These are phyloP conservation scores for Cynara cardunculus DNA, from an alignment of 129 eudicot genomes.

Conservation along the genomic window DNA sequence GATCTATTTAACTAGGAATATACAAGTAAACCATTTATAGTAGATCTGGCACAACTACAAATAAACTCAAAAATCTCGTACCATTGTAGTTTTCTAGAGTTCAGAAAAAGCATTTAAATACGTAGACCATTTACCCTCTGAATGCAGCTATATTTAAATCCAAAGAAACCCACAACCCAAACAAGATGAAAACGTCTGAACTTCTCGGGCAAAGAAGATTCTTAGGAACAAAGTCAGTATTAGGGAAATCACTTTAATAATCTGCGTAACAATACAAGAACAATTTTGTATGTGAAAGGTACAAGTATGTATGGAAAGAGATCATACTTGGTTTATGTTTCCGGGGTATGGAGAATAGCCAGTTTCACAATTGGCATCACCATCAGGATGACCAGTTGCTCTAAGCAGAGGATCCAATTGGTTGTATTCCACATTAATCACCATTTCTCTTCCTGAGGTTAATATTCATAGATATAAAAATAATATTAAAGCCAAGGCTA, in stretches of 20 bases:
- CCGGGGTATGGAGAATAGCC: slow-evolving; percentile 99
- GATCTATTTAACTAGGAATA: neutral
- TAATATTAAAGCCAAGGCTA: neutral
- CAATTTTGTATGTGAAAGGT: neutral
- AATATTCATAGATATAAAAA: neutral
- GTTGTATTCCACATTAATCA: slow-evolving; percentile 97
- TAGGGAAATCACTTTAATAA: neutral
- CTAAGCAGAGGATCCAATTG: slow-evolving; percentile 97
- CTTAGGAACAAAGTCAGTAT: neutral
- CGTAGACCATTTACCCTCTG: neutral
- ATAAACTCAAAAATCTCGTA: neutral
- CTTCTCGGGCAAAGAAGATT: neutral
- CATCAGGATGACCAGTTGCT: slow-evolving; percentile 90
- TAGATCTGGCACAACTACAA: neutral
- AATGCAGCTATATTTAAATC: neutral
- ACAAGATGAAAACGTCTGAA: neutral
- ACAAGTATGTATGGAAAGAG: neutral
- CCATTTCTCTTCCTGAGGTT: slow-evolving; percentile 83
- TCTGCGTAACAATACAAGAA: neutral
- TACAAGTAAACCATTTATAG: neutral
- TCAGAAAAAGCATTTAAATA: neutral
- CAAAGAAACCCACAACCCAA: neutral
- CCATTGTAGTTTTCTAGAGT: neutral
- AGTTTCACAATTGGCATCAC: slow-evolving; percentile 83
- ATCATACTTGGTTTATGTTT: slow-evolving; percentile 85